phyloP scores from a whole-genome alignment of 1,284 basidiomycete genomes.

The Leccinum subrobustum region DNA sequence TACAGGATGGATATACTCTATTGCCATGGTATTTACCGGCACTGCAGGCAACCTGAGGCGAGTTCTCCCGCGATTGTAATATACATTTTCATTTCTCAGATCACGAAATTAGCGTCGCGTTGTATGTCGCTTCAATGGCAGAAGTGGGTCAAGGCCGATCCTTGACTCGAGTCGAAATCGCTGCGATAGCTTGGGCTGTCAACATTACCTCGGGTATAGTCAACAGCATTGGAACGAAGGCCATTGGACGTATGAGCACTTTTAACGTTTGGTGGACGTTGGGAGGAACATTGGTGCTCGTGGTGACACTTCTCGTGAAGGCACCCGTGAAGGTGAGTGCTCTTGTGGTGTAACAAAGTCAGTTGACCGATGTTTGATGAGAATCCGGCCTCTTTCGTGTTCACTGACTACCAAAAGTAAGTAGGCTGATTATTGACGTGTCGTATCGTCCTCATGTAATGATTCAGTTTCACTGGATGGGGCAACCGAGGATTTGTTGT shows the following conservation, averaged over 20 bases:
- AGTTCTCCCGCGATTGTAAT: neutral
- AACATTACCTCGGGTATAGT: slow-evolving; percentile 55
- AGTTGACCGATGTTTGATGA: slow-evolving; percentile 21
- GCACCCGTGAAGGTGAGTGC: slow-evolving; percentile 48
- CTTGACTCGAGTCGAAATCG: slow-evolving; percentile 49
- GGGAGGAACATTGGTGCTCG: slow-evolving; percentile 57
- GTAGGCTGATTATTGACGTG: slow-evolving; percentile 11
- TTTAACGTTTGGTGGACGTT: slow-evolving; percentile 65
- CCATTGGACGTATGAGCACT: slow-evolving; percentile 54
- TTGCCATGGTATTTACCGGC: slow-evolving; percentile 61
- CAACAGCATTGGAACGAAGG: slow-evolving; percentile 56
- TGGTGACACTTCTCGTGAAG: slow-evolving; percentile 54
- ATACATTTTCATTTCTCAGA: neutral
- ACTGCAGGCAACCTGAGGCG: slow-evolving; percentile 60
- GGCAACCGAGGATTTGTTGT: slow-evolving; percentile 53
- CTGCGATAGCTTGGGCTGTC: slow-evolving; percentile 56
- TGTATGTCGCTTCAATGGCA: slow-evolving; percentile 54
- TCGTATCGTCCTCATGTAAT: slow-evolving; percentile 1
- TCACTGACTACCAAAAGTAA: slow-evolving; percentile 58
- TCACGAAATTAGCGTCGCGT: slow-evolving; percentile 42
- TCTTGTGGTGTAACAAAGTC: neutral
- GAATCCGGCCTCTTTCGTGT: slow-evolving; percentile 56
- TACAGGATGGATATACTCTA: slow-evolving; percentile 61
- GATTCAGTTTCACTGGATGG: slow-evolving; percentile 55
- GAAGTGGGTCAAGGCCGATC: slow-evolving; percentile 49